Conservation (phyloP, 1,139 yeast genomes). For the Geotrichum aggregatum region DNA sequence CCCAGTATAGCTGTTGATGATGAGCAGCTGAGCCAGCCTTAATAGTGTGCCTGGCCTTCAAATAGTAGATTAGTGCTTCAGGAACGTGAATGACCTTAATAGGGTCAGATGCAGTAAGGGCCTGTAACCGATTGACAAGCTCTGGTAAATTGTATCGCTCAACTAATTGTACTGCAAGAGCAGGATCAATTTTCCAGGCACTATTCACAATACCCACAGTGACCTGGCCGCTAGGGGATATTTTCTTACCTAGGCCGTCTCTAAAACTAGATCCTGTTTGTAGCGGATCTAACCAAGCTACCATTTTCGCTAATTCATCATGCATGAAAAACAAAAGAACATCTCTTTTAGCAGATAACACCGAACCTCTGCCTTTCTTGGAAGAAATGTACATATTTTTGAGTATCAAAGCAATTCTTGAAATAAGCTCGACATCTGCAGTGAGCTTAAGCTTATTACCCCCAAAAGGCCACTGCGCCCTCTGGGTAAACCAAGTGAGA, state of each 20-base stretch:
- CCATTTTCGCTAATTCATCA: conserved; percentile 67
- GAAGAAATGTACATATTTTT: conserved; percentile 21
- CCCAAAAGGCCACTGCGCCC: conserved; percentile 75
- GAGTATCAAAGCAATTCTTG: conserved; percentile 27
- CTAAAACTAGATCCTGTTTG: conserved; percentile 42
- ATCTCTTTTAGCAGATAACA: conserved; percentile 41
- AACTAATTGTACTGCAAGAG: conserved; percentile 67
- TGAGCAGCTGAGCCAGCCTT: conserved; percentile 18
- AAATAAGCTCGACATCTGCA: conserved; percentile 60
- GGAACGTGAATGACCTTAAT: conserved; percentile 57
- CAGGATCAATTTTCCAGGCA: conserved; percentile 69
- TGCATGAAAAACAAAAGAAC: conserved; percentile 60
- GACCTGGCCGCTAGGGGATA: conserved; percentile 21
- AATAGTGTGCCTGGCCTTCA: conserved; percentile 22
- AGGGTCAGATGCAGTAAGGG: conserved; percentile 54
- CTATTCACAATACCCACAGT: conserved; percentile 36
- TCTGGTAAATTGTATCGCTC: conserved; percentile 47
- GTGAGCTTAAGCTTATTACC: conserved; percentile 68
- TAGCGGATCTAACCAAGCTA: conserved; percentile 77
- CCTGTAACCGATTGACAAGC: conserved; percentile 44
- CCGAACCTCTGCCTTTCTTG: conserved; percentile 1
- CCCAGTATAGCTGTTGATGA: conserved; percentile 61
- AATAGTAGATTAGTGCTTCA: conserved; percentile 53
- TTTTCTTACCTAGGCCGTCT: conserved; percentile 26
- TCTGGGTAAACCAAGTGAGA: conserved; percentile 70